These are phyloP conservation scores for Brachypodium distachyon DNA, from an alignment of 202 grass and related monocot species.

Conservation along the genomic window DNA sequence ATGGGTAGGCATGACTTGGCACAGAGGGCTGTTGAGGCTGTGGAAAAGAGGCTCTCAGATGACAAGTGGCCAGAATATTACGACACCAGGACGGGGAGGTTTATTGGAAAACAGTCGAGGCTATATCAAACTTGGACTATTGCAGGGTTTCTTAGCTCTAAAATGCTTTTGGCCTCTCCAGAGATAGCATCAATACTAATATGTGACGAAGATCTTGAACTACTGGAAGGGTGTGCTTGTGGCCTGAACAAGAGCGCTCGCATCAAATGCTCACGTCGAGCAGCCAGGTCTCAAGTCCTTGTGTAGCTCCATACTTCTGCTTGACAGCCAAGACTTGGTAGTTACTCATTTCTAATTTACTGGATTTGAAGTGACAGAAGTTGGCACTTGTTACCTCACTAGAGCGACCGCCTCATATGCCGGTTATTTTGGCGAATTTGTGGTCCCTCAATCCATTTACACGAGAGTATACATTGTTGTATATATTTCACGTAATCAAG, in stretches of 20 bases:
- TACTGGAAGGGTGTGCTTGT: slow-evolving; percentile 88
- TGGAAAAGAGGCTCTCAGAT: slow-evolving; percentile 74
- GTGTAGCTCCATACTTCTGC: slow-evolving; percentile 38
- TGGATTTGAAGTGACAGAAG: background rate
- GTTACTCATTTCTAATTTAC: background rate
- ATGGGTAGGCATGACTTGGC: slow-evolving; percentile 86
- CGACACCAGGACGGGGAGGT: slow-evolving; percentile 76
- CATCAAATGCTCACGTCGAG: slow-evolving; percentile 77
- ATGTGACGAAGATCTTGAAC: slow-evolving; percentile 92
- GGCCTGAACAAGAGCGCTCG: slow-evolving; percentile 65
- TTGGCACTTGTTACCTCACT: slow-evolving; percentile 1
- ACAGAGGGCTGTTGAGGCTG: slow-evolving; percentile 61
- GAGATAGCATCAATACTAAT: slow-evolving; percentile 63
- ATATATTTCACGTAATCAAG: slow-evolving; percentile 15
- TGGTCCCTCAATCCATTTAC: slow-evolving; percentile 22
- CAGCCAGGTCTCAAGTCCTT: slow-evolving; percentile 72
- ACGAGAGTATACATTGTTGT: slow-evolving; percentile 24
- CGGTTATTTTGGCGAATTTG: slow-evolving; percentile 34
- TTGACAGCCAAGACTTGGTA: slow-evolving; percentile 14
- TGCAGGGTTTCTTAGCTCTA: slow-evolving; percentile 77
- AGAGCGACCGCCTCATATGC: slow-evolving; percentile 1
- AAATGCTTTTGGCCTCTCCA: slow-evolving; percentile 75
- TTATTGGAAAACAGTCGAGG: slow-evolving; percentile 86
- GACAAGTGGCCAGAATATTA: slow-evolving; percentile 96
- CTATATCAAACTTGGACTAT: slow-evolving; percentile 92